These are phyloP conservation scores for Epichloe glyceriae DNA, from an alignment of 2,329 filamentous ascomycete species.

Conservation along the genomic window DNA sequence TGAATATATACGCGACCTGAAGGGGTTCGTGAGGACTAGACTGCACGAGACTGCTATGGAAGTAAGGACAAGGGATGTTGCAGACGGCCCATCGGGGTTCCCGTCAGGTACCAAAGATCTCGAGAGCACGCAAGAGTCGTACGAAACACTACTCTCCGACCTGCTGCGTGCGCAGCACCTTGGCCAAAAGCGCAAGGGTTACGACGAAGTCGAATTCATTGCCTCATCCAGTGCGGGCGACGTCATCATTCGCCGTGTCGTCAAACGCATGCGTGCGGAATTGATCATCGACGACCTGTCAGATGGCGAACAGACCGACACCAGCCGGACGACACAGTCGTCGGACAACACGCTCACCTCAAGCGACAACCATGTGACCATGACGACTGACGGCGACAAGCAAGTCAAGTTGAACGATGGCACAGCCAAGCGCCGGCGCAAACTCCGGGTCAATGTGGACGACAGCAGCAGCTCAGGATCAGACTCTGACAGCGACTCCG, in stretches of 20 bases:
- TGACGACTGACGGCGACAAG: constrained; percentile 22
- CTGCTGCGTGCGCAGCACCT: constrained; percentile 27
- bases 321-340: constrained; percentile 18
- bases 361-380: constrained; percentile 15
- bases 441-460: constrained; percentile 34
- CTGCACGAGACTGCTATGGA: constrained; percentile 54
- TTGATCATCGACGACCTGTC: constrained; percentile 42
- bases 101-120: constrained; percentile 34
- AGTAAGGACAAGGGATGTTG: constrained; percentile 43
- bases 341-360: constrained; percentile 15
- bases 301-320: constrained; percentile 30
- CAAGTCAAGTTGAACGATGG: constrained; percentile 32
- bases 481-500: constrained; percentile 16
- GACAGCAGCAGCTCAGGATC: constrained; percentile 28
- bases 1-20: constrained; percentile 66
- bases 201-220: constrained; percentile 40
- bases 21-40: constrained; percentile 59
- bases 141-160: constrained; percentile 40
- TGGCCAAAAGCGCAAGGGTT: constrained; percentile 33
- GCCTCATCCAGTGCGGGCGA: constrained; percentile 34
- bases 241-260: constrained; percentile 39
- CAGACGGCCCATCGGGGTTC: constrained; percentile 34
- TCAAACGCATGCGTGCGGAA: constrained; percentile 52
- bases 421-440: constrained; percentile 36
- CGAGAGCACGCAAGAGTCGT: constrained; percentile 36